Base-by-base conservation (phyloP, 2,329 filamentous ascomycete genomes). In the Teratosphaeria gauchensis region DNA sequence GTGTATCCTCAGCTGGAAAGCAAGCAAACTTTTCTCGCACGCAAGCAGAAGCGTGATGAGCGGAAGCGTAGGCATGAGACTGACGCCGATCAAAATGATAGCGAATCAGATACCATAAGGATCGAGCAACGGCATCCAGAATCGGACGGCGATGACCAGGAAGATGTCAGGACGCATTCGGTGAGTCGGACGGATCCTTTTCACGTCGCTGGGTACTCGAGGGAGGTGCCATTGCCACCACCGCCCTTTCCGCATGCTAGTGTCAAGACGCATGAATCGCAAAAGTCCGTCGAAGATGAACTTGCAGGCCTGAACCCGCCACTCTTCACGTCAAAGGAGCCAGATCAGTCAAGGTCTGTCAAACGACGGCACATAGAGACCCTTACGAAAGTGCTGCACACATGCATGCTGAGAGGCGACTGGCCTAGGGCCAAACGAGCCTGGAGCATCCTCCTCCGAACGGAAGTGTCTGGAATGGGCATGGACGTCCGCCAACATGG, bases 361-460 rank as follows among this genome's bases (percentile, higher is more conserved):
- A 76, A 76, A 61, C 70, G 78, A 56, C 77, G 75, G 19, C 86
- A 92, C 73, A 73, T 92, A 4, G 79, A 82, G 58, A 82, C 86
- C 11, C 74, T 96, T 58, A 84, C 84, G 1, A 80, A 85, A 3
- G 77, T 92, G 19, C 75, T 94, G 65, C 87, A 94, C 71, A 82
- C 82, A 38, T 89, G 86, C 67, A 79, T 96, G 48, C 79, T 86
- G 31, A 78, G 84, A 61, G 83, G 84, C 33, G 87, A 95, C 67
- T 86, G 90, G 60, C 64, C 78, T 1, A 85, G 88, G 48, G 91
- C 92, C 0, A 83, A 83, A 55, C 80, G 88, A 60, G 88, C 89
- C 0, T 92, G 90, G 79, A 86, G 84, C 1, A 75, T 95, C 63
- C 78, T 96, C 33, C 71, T 91, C 53, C 82, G 87, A 54, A 80